phyloP scores from a whole-genome alignment of 129 eudicot genomes.

The Escallonia rubra region DNA sequence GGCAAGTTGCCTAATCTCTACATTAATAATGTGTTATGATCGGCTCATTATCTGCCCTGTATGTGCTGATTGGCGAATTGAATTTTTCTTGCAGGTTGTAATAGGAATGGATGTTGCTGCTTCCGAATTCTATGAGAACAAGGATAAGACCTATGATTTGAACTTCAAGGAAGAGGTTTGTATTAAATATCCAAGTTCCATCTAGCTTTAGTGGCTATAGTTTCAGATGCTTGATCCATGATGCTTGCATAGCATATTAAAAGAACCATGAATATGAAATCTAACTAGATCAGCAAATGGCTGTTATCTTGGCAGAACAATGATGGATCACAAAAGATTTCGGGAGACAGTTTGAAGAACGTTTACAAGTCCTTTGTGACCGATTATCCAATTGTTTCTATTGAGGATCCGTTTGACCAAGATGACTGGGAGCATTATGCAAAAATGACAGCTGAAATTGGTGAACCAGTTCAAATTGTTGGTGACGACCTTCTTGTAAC shows the following conservation, averaged over 20 bases:
- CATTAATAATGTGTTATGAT: no score
- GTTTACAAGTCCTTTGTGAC: slow-evolving; percentile 76
- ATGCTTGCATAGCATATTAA: neutral
- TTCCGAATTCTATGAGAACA: slow-evolving; percentile 43
- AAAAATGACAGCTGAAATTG: slow-evolving; percentile 67
- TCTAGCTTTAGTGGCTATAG: no score
- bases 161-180: slow-evolving; percentile 50
- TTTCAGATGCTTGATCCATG: neutral
- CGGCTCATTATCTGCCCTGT: no score
- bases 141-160: slow-evolving; percentile 72
- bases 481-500: slow-evolving; percentile 93
- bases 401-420: slow-evolving; percentile 98
- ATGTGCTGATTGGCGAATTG: no score
- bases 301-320: neutral
- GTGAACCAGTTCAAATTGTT: slow-evolving; percentile 89
- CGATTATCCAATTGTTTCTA: slow-evolving; percentile 94
- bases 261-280: no score
- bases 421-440: slow-evolving; percentile 97
- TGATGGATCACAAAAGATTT: slow-evolving; percentile 9
- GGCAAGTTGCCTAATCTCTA: neutral
- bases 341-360: slow-evolving; percentile 86
- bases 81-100: slow-evolving; percentile 19
- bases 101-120: slow-evolving; percentile 70
- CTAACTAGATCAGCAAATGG: neutral
- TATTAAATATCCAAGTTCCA: neutral